A percentile compares a stretch with the other conserved stretches of the same genome.
Conservation (phyloP, 306 rosid species). For the Phaseolus lunatus region DNA sequence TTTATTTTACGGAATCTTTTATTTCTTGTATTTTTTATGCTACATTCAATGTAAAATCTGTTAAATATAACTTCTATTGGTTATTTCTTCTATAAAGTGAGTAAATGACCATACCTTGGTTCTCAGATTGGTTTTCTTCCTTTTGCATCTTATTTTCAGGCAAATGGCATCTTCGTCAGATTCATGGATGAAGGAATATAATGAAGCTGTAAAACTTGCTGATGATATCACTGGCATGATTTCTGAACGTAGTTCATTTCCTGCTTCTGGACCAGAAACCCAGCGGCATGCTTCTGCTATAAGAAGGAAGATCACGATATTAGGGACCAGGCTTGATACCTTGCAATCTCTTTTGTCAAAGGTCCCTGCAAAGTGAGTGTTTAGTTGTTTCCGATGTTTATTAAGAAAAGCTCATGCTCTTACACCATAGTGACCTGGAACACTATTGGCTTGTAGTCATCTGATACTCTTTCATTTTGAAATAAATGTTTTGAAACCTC, state of each 20-base stretch:
- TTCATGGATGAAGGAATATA: constrained; percentile 96
- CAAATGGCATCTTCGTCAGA: constrained; percentile 89
- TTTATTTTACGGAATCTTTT: background rate
- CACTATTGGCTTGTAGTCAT: constrained; percentile 23
- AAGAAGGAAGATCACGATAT: constrained; percentile 93
- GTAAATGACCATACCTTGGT: constrained; percentile 5
- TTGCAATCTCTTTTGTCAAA: constrained; percentile 77
- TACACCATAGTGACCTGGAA: constrained; percentile 25
- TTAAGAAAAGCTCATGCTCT: constrained; percentile 21
- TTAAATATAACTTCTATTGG: constrained; percentile 15
- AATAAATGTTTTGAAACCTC: constrained; percentile 22
- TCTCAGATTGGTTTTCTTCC: constrained; percentile 10
- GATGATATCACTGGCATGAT: constrained; percentile 94
- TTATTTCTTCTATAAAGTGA: constrained; percentile 2
- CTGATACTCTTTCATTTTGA: background rate
- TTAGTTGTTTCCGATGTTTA: constrained; percentile 23
- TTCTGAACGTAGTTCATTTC: constrained; percentile 71
- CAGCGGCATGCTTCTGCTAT: constrained; percentile 94
- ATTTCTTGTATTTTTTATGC: background rate
- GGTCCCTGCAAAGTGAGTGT: constrained; percentile 89
- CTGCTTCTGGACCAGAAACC: constrained; percentile 84
- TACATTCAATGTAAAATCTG: constrained; percentile 13
- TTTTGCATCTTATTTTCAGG: constrained; percentile 44
- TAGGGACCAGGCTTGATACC: constrained; percentile 96
- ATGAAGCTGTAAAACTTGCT: constrained; percentile 84